Evolutionary conservation across 1,139 yeast genomes (phyloP).

Genomic region (Candida pseudoviswanathii): DNA sequence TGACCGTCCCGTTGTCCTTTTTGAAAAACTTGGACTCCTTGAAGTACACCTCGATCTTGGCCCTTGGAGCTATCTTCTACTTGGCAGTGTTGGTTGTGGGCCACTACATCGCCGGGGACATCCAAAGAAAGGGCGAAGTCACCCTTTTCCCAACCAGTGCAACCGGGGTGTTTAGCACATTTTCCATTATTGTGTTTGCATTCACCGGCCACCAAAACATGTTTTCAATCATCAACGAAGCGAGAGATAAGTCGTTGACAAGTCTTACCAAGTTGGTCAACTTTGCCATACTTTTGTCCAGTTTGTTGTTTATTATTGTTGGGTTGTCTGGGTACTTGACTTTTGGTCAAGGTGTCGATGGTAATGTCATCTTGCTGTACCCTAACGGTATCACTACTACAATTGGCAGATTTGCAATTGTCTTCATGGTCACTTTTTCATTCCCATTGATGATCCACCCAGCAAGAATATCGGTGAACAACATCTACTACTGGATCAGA

Average conservation of each 20-base stretch:
- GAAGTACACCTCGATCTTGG: slow-evolving; percentile 46
- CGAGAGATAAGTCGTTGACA: slow-evolving; percentile 55
- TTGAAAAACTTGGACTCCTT: slow-evolving; percentile 47
- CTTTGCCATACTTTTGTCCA: slow-evolving; percentile 49
- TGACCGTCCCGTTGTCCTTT: slow-evolving; percentile 46
- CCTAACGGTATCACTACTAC: slow-evolving; percentile 52
- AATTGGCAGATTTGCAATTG: slow-evolving; percentile 66
- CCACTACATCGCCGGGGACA: slow-evolving; percentile 42
- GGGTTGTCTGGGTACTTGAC: slow-evolving; percentile 49
- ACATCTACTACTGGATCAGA: slow-evolving; percentile 59
- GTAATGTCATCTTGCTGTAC: slow-evolving; percentile 79
- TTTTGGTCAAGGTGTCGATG: slow-evolving; percentile 51
- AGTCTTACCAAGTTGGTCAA: slow-evolving; percentile 56
- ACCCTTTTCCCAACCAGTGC: slow-evolving; percentile 58
- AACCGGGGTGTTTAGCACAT: slow-evolving; percentile 65
- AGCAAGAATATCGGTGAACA: slow-evolving; percentile 80
- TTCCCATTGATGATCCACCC: slow-evolving; percentile 95
- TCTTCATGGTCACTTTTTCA: slow-evolving; percentile 79
- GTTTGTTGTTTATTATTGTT: slow-evolving; percentile 38
- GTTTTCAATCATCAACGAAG: slow-evolving; percentile 52
- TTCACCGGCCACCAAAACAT: slow-evolving; percentile 54
- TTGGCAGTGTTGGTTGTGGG: slow-evolving; percentile 39
- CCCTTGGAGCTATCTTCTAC: slow-evolving; percentile 42
- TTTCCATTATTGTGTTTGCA: slow-evolving; percentile 50
- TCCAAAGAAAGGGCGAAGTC: slow-evolving; percentile 57